Conservation (phyloP, 345 rosid genomes). For the Microcos paniculata region DNA sequence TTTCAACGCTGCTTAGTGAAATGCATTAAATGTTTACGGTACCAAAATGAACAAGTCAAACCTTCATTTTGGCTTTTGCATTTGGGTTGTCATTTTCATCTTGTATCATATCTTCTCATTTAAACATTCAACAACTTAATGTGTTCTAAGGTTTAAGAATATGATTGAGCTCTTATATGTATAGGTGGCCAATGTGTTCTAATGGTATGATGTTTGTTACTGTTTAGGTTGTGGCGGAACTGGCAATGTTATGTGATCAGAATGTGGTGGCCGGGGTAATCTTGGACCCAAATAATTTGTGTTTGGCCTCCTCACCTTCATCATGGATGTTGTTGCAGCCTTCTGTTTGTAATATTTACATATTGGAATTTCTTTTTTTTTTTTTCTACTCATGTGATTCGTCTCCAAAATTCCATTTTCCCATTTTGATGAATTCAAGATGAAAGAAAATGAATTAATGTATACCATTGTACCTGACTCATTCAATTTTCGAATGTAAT, state of each 20-base stretch:
- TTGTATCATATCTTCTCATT: no score
- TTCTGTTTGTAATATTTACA: constrained; percentile 12
- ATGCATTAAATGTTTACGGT: not conserved
- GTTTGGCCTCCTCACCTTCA: not conserved
- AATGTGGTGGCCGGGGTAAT: constrained; percentile 86
- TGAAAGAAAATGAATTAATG: not conserved
- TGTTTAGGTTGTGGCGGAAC: constrained; percentile 86
- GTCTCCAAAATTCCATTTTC: not conserved
- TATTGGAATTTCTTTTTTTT: not conserved
- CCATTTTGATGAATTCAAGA: not conserved
- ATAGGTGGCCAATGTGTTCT: not conserved
- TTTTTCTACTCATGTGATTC: not conserved
- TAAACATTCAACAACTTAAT: no score
- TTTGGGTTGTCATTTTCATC: no score
- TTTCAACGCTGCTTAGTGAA: not conserved
- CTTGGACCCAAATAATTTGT: constrained; percentile 29
- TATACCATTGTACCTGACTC: constrained; percentile 4
- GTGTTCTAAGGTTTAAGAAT: not conserved
- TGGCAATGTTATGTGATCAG: constrained; percentile 78
- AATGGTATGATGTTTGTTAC: not conserved
- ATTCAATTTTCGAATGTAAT: not conserved
- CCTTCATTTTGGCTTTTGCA: no score
- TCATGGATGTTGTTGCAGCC: constrained; percentile 8
- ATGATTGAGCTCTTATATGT: not conserved
- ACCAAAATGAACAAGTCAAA: no score